These are phyloP conservation scores for Trichoderma harzianum DNA, from an alignment of 2,329 filamentous ascomycete species.

Conservation along the genomic window DNA sequence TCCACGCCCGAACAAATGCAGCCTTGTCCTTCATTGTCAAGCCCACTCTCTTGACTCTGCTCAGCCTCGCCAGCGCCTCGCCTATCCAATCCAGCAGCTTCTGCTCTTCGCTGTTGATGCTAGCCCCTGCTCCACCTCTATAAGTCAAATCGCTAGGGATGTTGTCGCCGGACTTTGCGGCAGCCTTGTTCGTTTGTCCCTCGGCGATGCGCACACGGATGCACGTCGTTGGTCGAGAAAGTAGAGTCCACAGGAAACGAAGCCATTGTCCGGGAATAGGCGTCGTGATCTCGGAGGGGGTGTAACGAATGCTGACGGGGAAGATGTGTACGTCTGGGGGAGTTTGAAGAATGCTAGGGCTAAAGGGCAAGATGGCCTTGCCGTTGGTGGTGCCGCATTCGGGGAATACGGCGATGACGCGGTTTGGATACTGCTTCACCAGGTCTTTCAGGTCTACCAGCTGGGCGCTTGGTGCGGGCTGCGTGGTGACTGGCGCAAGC, in stretches of 20 bases:
- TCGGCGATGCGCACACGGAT: slow-evolving; percentile 90
- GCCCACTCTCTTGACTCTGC: slow-evolving; percentile 83
- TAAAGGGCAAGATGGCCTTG: slow-evolving; percentile 80
- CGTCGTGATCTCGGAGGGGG: slow-evolving; percentile 84
- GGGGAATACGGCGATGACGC: slow-evolving; percentile 83
- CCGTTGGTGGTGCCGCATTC: slow-evolving; percentile 95
- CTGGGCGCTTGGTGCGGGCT: slow-evolving; percentile 42
- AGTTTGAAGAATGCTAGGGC: slow-evolving; percentile 68
- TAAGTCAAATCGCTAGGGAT: slow-evolving; percentile 27
- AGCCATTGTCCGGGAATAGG: slow-evolving; percentile 73
- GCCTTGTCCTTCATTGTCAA: slow-evolving; percentile 79
- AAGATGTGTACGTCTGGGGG: slow-evolving; percentile 73
- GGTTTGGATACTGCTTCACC: slow-evolving; percentile 63
- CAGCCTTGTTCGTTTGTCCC: slow-evolving; percentile 55
- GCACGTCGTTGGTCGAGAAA: slow-evolving; percentile 80
- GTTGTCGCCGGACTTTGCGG: slow-evolving; percentile 35
- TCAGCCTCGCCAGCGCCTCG: slow-evolving; percentile 81
- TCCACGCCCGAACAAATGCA: slow-evolving; percentile 71
- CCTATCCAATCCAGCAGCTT: slow-evolving; percentile 72
- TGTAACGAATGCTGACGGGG: slow-evolving; percentile 86
- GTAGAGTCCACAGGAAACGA: slow-evolving; percentile 78
- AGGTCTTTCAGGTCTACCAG: slow-evolving; percentile 63
- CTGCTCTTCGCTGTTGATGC: slow-evolving; percentile 57
- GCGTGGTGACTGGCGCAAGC: slow-evolving; percentile 56
- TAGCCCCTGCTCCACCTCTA: slow-evolving; percentile 27